phyloP scores from a whole-genome alignment of 164 flowering plant species.

The Macadamia integrifolia region DNA sequence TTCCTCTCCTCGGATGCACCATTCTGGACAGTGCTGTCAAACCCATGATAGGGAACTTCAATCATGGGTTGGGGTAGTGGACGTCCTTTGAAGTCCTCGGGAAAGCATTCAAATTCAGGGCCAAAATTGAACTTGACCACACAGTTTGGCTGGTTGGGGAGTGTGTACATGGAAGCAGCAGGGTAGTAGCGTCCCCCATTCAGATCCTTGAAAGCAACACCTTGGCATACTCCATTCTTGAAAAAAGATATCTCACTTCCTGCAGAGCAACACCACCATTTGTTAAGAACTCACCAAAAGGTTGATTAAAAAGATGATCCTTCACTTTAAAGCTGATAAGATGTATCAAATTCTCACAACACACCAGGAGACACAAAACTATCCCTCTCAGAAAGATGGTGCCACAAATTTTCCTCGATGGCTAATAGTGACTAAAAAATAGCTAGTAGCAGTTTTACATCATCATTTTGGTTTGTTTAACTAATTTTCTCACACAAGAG shows the following conservation, averaged over 20 bases:
- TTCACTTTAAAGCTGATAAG: too few relatives aligned
- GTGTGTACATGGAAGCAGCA: conserved; percentile 97
- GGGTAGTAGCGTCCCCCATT: conserved; percentile 88
- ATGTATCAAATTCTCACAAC: too few relatives aligned
- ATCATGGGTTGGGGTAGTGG: conserved; percentile 73
- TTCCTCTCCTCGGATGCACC: conserved; percentile 48
- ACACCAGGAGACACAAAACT: too few relatives aligned
- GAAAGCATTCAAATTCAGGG: conserved; percentile 84
- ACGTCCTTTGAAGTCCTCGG: conserved; percentile 65
- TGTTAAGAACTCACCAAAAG: too few relatives aligned
- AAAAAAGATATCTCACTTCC: conserved; percentile 93
- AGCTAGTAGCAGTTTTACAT: too few relatives aligned
- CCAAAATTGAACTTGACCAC: conserved; percentile 91
- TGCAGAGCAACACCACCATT: conserved; percentile 25
- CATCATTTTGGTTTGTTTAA: background rate
- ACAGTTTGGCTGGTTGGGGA: conserved; percentile 86
- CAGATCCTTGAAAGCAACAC: conserved; percentile 82
- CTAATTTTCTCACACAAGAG: background rate
- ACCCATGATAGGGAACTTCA: conserved; percentile 84
- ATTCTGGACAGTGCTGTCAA: conserved; percentile 53
- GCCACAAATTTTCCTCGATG: too few relatives aligned
- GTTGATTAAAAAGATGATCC: too few relatives aligned
- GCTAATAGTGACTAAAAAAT: too few relatives aligned
- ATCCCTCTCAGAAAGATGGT: too few relatives aligned
- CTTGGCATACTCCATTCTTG: conserved; percentile 86